These are phyloP conservation scores for Periconia digitata DNA, from an alignment of 2,329 filamentous ascomycete species.

Conservation along the genomic window DNA sequence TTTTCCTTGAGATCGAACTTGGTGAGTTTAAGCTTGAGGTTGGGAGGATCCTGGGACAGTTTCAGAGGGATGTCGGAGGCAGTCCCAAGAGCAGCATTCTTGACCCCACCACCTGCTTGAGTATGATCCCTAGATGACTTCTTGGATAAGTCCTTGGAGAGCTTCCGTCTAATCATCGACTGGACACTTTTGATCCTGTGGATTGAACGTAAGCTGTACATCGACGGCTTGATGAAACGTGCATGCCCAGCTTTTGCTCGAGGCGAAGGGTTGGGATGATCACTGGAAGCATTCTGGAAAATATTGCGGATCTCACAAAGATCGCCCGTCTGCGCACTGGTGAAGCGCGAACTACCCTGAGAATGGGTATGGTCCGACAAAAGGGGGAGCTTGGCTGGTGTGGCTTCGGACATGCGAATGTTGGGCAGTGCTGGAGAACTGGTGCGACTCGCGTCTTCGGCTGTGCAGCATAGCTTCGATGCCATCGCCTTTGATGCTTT, in stretches of 20 bases:
- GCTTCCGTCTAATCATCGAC: slow-evolving; percentile 34
- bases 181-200: slow-evolving; percentile 40
- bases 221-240: slow-evolving; percentile 27
- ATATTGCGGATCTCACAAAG: slow-evolving; percentile 37
- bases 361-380: slow-evolving; percentile 21
- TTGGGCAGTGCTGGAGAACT: slow-evolving; percentile 38
- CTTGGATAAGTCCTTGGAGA: slow-evolving; percentile 29
- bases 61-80: slow-evolving; percentile 28
- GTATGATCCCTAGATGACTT: slow-evolving; percentile 9
- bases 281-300: slow-evolving; percentile 30
- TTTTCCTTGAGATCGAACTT: slow-evolving; percentile 36
- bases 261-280: slow-evolving; percentile 10
- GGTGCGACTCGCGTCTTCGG: slow-evolving; percentile 28
- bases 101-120: slow-evolving; percentile 9
- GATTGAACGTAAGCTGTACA: slow-evolving; percentile 36
- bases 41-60: slow-evolving; percentile 16
- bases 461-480: slow-evolving; percentile 36
- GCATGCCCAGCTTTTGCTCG: slow-evolving; percentile 17
- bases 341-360: slow-evolving; percentile 28
- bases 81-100: slow-evolving; percentile 1
- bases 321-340: slow-evolving; percentile 33
- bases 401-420: slow-evolving; percentile 28
- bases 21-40: slow-evolving; percentile 31
- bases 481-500: slow-evolving; percentile 26
- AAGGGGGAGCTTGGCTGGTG: slow-evolving; percentile 28